These are phyloP conservation scores for Cutaneotrichosporon daszewskae DNA, from an alignment of 1,284 basidiomycete species.

Conservation along the genomic window DNA sequence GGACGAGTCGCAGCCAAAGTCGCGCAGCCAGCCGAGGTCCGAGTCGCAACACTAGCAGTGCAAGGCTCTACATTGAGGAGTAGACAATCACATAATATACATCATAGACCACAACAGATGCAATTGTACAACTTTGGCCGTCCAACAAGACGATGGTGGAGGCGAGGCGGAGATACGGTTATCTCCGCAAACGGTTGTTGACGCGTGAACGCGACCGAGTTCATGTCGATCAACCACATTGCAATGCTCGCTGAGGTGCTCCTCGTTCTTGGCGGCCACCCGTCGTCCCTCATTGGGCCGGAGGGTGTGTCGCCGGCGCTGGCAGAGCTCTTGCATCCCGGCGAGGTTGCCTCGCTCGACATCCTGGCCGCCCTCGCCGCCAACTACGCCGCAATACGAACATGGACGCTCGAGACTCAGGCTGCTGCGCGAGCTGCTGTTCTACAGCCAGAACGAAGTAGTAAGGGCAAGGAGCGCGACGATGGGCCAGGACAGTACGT, in stretches of 20 bases:
- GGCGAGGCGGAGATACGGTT: too few relatives aligned
- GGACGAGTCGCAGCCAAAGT: conserved; percentile 3
- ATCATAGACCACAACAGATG: too few relatives aligned
- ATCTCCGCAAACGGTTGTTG: too few relatives aligned
- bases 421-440: conserved; percentile 17
- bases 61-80: conserved; percentile 5
- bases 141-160: too few relatives aligned
- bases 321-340: conserved; percentile 69
- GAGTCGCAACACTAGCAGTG: background rate
- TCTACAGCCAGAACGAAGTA: conserved; percentile 3
- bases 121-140: too few relatives aligned
- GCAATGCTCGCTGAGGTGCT: conserved; percentile 85
- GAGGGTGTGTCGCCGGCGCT: conserved; percentile 59
- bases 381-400: conserved; percentile 65
- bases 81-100: conserved; percentile 2
- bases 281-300: conserved; percentile 64
- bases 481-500: conserved; percentile 55
- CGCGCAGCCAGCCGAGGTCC: conserved; percentile 2
- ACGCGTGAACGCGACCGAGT: too few relatives aligned
- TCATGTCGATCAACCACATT: too few relatives aligned
- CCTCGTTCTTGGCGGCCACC: conserved; percentile 73
- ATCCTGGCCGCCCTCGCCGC: conserved; percentile 64
- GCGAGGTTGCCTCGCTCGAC: conserved; percentile 72
- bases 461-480: conserved; percentile 33
- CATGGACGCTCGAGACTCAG: conserved; percentile 24